These are phyloP conservation scores for Rhododendron molle DNA, from an alignment of 148 eudicot species.

Conservation along the genomic window DNA sequence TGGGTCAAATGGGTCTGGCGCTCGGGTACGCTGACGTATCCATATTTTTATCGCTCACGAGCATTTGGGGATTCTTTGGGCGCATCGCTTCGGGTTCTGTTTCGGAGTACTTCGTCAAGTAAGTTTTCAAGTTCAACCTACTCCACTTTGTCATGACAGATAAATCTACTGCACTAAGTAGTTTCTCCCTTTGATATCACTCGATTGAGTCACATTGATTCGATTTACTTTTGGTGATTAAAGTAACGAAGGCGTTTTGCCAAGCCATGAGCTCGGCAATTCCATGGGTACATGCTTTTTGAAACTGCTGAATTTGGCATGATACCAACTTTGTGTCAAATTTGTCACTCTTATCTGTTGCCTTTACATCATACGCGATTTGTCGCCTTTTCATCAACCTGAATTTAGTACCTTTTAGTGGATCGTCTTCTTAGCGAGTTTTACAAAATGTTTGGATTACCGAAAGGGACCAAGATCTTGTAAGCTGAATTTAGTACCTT, in stretches of 20 bases:
- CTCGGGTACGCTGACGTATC: slow-evolving; percentile 87
- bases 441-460: background rate
- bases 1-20: slow-evolving; percentile 94
- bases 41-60: slow-evolving; percentile 77
- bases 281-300: background rate
- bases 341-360: background rate
- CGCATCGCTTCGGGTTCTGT: slow-evolving; percentile 74
- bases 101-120: slow-evolving; percentile 89
- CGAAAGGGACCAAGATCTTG: background rate
- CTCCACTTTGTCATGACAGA: background rate
- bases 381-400: background rate
- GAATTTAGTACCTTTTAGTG: background rate
- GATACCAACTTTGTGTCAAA: background rate
- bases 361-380: background rate
- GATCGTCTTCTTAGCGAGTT: background rate
- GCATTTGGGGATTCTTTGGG: slow-evolving; percentile 91
- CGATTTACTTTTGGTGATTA: background rate
- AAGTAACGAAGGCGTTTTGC: background rate
- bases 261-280: background rate
- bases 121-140: slow-evolving; percentile 23
- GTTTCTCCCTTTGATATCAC: background rate
- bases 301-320: background rate
- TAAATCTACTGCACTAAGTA: background rate
- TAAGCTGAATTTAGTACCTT: too few species aligned
- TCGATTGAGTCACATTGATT: background rate